Base-by-base conservation (phyloP, 1,139 yeast species). In the Groenewaldozyma sp. region DNA sequence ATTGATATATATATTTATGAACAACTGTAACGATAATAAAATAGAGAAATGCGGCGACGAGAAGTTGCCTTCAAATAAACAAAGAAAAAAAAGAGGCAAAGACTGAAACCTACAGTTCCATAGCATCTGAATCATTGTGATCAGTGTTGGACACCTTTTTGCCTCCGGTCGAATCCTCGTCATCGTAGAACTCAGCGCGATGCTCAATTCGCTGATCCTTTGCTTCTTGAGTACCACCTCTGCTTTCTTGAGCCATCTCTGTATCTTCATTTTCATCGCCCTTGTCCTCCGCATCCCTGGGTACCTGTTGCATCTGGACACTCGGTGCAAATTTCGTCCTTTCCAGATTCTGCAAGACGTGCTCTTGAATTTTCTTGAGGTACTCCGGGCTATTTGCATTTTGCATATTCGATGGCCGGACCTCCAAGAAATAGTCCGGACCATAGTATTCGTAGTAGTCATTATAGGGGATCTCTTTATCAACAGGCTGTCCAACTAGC, bases 391-490 rank as follows among this genome's bases (percentile, higher is more conserved):
- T 77, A 64, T 91, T 91, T 41, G 95, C 95, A 63, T 91, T 91
- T 65, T 83, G 86, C 97, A 91, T 88, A 60, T 91, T 91, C 14
- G 94, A 82, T 11, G 96, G 94, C 49, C 96, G 74, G 37, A 91
- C 97, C 56, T 88, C 96, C 42, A 63, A 54, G 38, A 57, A 49
- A 63, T 91, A 88, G 64, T 88, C 96, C 1, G 98, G 98, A 0
- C 97, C 96, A 62, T 82, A 88, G 66, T 88, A 88, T 65, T 88
- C 97, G 64, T 84, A 88, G 66, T 91, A 91, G 61, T 91, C 97
- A 60, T 88, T 88, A 68, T 86, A 88, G 4, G 97, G 97, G 52
- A 88, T 73, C 56, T 88, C 95, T 11, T 77, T 68, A 20, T 87
- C 94, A 49, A 88, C 68, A 18, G 76, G 62, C 45, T 80, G 83